Conservation (phyloP, 352 stramenopile species). For the Plasmopara muralis region DNA sequence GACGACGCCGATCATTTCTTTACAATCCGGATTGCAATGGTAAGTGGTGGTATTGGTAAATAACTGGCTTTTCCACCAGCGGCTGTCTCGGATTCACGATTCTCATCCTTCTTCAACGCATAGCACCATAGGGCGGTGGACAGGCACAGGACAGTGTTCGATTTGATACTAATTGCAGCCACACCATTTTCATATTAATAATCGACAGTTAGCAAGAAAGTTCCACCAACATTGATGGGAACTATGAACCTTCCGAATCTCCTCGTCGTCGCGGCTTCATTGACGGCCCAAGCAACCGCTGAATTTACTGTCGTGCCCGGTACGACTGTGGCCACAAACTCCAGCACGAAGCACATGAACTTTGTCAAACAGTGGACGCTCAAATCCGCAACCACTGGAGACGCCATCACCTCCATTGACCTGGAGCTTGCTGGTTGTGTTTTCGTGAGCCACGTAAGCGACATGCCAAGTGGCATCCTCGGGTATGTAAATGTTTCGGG, state of each 20-base stretch:
- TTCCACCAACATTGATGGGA: too few relatives aligned
- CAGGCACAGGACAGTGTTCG: too few relatives aligned
- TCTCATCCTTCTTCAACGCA: too few relatives aligned
- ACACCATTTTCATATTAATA: too few relatives aligned
- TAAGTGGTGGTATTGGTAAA: too few relatives aligned
- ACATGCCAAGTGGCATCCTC: constrained; percentile 19
- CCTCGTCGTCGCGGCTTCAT: constrained; percentile 10
- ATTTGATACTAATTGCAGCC: too few relatives aligned
- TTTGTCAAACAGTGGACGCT: constrained; percentile 32
- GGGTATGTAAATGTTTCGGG: constrained; percentile 36
- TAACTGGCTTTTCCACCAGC: too few relatives aligned
- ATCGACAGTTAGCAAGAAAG: too few relatives aligned
- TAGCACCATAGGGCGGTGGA: too few relatives aligned
- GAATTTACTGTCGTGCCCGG: constrained; percentile 23
- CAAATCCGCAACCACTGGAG: constrained; percentile 4
- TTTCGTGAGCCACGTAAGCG: constrained; percentile 24
- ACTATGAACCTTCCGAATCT: constrained; percentile 13
- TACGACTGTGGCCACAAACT: constrained; percentile 14
- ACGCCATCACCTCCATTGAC: constrained; percentile 23
- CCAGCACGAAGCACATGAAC: constrained; percentile 15
- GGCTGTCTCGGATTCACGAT: too few relatives aligned
- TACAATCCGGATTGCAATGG: too few relatives aligned
- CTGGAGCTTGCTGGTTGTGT: constrained; percentile 22
- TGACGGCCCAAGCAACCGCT: constrained; percentile 6
- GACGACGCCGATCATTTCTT: too few relatives aligned